Evolutionary conservation across 208 protist genomes (phyloP), one percentile per base, ranked within the genome.

Genomic region (Wallacemonas sp.): DNA sequence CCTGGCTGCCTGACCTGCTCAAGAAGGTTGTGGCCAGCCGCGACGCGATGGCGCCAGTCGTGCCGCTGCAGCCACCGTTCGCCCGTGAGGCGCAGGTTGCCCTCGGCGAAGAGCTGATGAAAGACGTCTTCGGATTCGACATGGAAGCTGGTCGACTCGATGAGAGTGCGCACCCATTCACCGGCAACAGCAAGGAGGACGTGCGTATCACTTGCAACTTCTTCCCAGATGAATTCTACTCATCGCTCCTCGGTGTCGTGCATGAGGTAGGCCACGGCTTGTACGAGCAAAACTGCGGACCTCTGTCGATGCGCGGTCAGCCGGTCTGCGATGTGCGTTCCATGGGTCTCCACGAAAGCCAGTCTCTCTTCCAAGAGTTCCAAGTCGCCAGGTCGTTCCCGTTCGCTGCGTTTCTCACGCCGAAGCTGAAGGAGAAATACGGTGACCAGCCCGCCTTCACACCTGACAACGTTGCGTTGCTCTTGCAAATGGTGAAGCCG

Each of bases 161-260:
- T 58, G 68, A 83, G 27, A 83, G 75, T 15, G 36, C 77, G 19
- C 92, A 97, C 66, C 85, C 89, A 4, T 95, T 97, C 63, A 90
- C 80, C 19, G 82, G 69, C 17, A 82, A 81, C 55, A 57, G 63
- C 33, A 78, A 79, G 64, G 73, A 81, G 21, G 92, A 95, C 71
- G 68, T 77, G 4, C 84, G 88, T 39, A 85, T 97, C 59, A 94
- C 92, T 1, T 91, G 81, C 5, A 76, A 79, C 66, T 97, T 81
- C 65, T 30, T 30, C 22, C 66, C 66, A 19, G 36, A 73, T 15
- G 71, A 85, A 45, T 90, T 80, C 46, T 41, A 55, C 0, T 58
- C 74, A 24, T 71, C 68, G 24, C 66, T 96, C 2, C 39, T 77
- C 32, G 86, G 70, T 24, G 66, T 83, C 26, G 83, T 97, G 33